Evolutionary conservation across 805 yeast species (phyloP).

Genomic region (Nakazawaea ambrosiae): DNA sequence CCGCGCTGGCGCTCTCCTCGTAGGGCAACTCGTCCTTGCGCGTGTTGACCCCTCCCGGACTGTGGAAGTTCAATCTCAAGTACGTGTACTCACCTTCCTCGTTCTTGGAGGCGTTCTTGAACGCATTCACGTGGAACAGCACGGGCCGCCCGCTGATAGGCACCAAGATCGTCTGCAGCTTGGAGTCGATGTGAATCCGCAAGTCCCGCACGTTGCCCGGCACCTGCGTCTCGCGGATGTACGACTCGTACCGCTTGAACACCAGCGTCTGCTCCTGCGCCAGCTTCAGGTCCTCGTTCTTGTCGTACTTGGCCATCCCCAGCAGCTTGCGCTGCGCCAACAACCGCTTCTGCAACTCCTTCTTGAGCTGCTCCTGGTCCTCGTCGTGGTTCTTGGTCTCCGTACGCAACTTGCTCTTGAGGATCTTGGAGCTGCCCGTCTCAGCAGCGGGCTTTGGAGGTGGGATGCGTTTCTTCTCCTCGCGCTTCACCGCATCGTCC

Average conservation of each 20-base stretch:
- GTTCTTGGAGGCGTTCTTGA: constrained; percentile 88
- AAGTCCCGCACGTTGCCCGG: constrained; percentile 79
- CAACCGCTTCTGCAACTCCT: constrained; percentile 73
- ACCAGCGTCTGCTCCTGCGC: constrained; percentile 55
- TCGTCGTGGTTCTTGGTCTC: constrained; percentile 72
- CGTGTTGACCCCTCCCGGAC: constrained; percentile 72
- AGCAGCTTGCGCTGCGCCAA: constrained; percentile 83
- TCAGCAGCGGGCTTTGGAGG: constrained; percentile 18
- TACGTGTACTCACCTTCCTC: constrained; percentile 96
- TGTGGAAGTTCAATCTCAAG: constrained; percentile 81
- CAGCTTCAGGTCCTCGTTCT: constrained; percentile 61
- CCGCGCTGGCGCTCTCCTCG: constrained; percentile 81
- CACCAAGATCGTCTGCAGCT: constrained; percentile 79
- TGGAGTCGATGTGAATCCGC: constrained; percentile 79
- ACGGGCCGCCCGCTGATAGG: constrained; percentile 96
- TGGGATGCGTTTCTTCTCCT: constrained; percentile 14
- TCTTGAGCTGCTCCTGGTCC: constrained; percentile 70
- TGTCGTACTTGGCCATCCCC: constrained; percentile 76
- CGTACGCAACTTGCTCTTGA: constrained; percentile 73
- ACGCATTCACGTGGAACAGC: constrained; percentile 92
- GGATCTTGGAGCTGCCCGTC: constrained; percentile 44
- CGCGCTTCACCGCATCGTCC: constrained; percentile 31
- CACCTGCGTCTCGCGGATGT: constrained; percentile 87
- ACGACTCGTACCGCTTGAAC: constrained; percentile 92
- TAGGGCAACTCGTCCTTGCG: constrained; percentile 81